Evolutionary conservation across 768 basidiomycete species (phyloP).

Genomic region (Daedalea quercina): DNA sequence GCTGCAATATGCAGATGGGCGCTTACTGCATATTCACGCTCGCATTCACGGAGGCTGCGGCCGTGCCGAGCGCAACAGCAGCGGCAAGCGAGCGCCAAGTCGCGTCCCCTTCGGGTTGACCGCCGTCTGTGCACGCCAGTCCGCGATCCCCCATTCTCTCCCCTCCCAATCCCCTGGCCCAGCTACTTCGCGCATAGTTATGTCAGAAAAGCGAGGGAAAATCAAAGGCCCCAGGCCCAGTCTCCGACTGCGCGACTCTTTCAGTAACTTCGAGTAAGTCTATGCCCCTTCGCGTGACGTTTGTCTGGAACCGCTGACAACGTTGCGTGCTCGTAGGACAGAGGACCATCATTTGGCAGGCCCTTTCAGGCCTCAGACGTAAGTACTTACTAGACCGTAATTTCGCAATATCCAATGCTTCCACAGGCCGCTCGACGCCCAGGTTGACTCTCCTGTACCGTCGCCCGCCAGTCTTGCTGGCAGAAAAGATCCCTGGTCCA

Average conservation of each 20-base stretch:
- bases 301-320: conserved; percentile 8
- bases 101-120: not conserved
- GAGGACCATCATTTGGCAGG: conserved; percentile 60
- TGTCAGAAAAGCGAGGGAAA: not conserved
- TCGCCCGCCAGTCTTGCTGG: not conserved
- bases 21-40: not conserved
- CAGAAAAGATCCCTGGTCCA: conserved; percentile 11
- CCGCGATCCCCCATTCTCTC: not conserved
- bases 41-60: not conserved
- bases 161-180: not conserved
- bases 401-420: not conserved
- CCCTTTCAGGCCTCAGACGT: conserved; percentile 62
- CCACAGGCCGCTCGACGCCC: conserved; percentile 15
- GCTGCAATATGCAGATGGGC: not conserved
- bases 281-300: conserved; percentile 5
- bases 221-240: not conserved
- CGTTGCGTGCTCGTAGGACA: conserved; percentile 35
- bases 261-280: conserved; percentile 22
- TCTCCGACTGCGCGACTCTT: conserved; percentile 8
- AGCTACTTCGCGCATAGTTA: not conserved
- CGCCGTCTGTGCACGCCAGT: not conserved
- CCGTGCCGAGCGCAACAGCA: not conserved
- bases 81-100: not conserved
- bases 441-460: not conserved
- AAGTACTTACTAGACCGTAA: conserved; percentile 13